Percentiles rank a stretch among this genome's conserved stretches.
Evolutionary conservation across 2,329 filamentous ascomycete species (phyloP).

Genomic region (Gaeumannomyces sp.): DNA sequence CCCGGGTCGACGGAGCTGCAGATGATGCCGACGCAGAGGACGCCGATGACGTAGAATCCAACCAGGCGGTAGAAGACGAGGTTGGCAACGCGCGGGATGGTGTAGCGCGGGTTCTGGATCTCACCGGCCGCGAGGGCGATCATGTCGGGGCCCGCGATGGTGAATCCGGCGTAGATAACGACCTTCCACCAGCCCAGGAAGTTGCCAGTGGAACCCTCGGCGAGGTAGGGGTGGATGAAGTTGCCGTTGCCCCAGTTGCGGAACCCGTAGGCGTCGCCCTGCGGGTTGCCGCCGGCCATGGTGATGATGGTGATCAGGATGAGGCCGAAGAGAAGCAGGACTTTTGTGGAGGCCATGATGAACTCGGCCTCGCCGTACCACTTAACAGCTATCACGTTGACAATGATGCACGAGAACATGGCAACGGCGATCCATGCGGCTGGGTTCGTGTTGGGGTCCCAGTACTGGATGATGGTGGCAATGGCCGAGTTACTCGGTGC

Average conservation of each 20-base stretch:
- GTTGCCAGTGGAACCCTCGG: constrained; percentile 5
- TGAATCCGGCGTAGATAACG: constrained; percentile 11
- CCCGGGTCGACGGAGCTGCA: constrained; percentile 47
- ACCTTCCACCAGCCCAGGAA: constrained; percentile 12
- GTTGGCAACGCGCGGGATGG: constrained; percentile 71
- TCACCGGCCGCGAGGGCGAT: constrained; percentile 54
- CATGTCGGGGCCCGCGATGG: constrained; percentile 12
- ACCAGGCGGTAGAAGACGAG: constrained; percentile 77
- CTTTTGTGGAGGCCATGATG: constrained; percentile 19
- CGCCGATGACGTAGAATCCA: constrained; percentile 70
- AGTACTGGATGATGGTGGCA: constrained; percentile 38
- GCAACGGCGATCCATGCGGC: constrained; percentile 40
- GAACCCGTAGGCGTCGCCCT: constrained; percentile 13
- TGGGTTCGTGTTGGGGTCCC: constrained; percentile 34
- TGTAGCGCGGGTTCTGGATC: constrained; percentile 71
- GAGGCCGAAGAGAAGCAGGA: constrained; percentile 14
- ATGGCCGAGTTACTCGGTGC: constrained; percentile 38
- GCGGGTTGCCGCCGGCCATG: constrained; percentile 10
- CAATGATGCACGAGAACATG: constrained; percentile 31
- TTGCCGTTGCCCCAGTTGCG: constrained; percentile 13
- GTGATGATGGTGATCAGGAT: constrained; percentile 15
- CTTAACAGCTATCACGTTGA: constrained; percentile 33
- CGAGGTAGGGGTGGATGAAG: constrained; percentile 9
- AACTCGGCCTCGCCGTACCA: constrained; percentile 32
- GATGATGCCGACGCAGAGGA: constrained; percentile 69